Evolutionary conservation across 345 rosid species (phyloP).

Genomic region (Gossypium bickii): DNA sequence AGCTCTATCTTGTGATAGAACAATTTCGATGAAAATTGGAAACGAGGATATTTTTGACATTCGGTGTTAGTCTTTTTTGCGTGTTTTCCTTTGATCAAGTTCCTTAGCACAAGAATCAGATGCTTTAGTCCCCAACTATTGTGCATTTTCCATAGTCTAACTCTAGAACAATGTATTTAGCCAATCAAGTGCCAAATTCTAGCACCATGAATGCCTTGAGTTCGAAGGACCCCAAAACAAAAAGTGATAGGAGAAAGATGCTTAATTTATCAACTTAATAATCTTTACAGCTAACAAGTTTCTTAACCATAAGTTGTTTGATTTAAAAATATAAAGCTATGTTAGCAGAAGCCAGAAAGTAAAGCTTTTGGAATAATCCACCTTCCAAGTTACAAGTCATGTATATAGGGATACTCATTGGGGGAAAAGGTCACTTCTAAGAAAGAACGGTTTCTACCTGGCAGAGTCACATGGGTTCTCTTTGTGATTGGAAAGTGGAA

Average conservation of each 20-base stretch:
- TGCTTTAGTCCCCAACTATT: background rate
- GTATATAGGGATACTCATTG: slow-evolving; percentile 12
- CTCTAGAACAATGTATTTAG: background rate
- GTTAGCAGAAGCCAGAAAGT: slow-evolving; percentile 7
- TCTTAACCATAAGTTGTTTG: slow-evolving; percentile 9
- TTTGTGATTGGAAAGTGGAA: slow-evolving; percentile 21
- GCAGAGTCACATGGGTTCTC: slow-evolving; percentile 33
- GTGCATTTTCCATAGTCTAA: background rate
- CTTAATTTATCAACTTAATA: background rate
- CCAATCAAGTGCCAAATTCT: background rate
- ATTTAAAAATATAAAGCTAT: background rate
- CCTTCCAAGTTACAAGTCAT: slow-evolving; percentile 6
- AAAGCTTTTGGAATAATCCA: slow-evolving; percentile 4
- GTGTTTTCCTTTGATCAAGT: background rate
- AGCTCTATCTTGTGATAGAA: background rate
- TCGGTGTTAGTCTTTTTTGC: background rate
- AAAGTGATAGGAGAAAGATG: background rate
- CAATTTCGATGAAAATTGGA: background rate
- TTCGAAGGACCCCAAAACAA: background rate
- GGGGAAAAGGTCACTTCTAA: slow-evolving; percentile 25
- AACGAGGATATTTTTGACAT: background rate
- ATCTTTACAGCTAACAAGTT: slow-evolving; percentile 9
- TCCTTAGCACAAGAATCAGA: background rate
- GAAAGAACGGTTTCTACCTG: slow-evolving; percentile 21
- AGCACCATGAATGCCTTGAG: background rate